These are phyloP conservation scores for Atractiella rhizophila DNA, from an alignment of 768 basidiomycete genomes.

Conservation along the genomic window DNA sequence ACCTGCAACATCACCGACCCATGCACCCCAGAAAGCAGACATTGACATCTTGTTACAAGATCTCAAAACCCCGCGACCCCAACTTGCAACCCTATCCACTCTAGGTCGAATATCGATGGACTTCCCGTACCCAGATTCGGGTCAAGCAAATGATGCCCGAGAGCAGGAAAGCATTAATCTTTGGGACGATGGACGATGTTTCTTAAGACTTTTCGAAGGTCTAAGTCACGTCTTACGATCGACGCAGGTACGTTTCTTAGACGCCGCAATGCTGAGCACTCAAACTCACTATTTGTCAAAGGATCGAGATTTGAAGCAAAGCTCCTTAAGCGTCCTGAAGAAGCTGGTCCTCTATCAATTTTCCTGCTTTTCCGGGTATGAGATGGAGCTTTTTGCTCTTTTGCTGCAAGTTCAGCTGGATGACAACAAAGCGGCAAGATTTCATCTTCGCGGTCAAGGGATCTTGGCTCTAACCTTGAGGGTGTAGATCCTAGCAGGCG, in stretches of 20 bases:
- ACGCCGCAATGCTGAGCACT: neutral
- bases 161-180: neutral
- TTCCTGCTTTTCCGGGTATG: constrained; percentile 9
- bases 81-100: no score
- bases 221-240: neutral
- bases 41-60: no score
- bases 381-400: constrained; percentile 9
- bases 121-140: no score
- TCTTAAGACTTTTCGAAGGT: neutral
- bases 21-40: no score
- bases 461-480: neutral
- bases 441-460: neutral
- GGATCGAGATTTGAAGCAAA: neutral
- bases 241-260: neutral
- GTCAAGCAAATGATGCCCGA: no score
- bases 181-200: neutral
- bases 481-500: constrained; percentile 11
- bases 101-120: no score
- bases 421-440: constrained; percentile 1
- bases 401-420: constrained; percentile 11
- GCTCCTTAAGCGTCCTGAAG: constrained; percentile 9
- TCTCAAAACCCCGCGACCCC: no score
- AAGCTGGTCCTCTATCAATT: constrained; percentile 13
- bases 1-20: no score
- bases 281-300: neutral